A percentile compares a stretch with the other conserved stretches of the same genome.
These are phyloP conservation scores for Chaetoceros muelleri DNA, from an alignment of 108 stramenopile genomes.

Conservation along the genomic window DNA sequence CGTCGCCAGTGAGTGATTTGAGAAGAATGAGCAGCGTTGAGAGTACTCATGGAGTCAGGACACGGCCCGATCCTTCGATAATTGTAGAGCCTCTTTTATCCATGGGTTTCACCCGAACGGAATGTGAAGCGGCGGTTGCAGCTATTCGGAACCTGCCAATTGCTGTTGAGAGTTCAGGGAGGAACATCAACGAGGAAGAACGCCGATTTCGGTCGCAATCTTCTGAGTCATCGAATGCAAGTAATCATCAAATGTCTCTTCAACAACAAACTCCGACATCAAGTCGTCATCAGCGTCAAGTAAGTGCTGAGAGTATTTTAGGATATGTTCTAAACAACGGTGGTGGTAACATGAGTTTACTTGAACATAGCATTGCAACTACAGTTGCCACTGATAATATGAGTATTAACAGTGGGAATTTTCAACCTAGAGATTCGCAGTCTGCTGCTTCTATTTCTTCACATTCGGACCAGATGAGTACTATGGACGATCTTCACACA, in stretches of 20 bases:
- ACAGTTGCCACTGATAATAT: too few relatives aligned
- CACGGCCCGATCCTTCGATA: neutral
- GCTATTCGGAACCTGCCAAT: neutral
- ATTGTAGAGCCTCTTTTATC: neutral
- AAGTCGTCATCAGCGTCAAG: neutral
- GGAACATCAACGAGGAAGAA: neutral
- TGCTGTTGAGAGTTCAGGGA: too few relatives aligned
- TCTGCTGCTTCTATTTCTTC: neutral
- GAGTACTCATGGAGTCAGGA: neutral
- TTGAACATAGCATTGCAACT: too few relatives aligned
- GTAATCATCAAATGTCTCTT: neutral
- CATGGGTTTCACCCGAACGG: neutral
- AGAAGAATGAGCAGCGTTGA: neutral
- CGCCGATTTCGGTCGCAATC: neutral
- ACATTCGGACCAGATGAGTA: neutral
- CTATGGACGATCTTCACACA: too few relatives aligned
- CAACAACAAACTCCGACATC: too few relatives aligned
- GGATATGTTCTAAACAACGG: neutral
- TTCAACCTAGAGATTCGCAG: neutral
- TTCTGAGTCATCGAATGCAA: neutral
- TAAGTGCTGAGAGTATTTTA: neutral
- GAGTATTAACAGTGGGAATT: too few relatives aligned
- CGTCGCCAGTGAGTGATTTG: neutral
- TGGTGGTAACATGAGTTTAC: neutral
- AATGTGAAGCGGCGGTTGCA: neutral